These are phyloP conservation scores for Ascosphaera pollenicola DNA, from an alignment of 2,329 filamentous ascomycete species.

Conservation along the genomic window DNA sequence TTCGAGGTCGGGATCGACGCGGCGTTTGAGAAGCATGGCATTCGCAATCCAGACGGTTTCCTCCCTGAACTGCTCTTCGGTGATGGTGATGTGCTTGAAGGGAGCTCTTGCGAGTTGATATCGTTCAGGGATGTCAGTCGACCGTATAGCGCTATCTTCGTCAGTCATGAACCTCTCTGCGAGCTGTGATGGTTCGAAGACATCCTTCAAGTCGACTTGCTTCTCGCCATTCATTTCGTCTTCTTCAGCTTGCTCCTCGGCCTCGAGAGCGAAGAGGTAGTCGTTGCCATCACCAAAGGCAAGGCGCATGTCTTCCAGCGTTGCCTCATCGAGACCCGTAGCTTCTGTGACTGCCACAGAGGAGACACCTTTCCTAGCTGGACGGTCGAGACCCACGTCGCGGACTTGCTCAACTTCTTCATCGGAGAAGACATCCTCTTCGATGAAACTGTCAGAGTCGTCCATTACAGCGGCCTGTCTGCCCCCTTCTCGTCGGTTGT, in stretches of 20 bases:
- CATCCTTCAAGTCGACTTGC: constrained; percentile 81
- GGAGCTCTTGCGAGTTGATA: constrained; percentile 80
- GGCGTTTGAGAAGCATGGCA: constrained; percentile 73
- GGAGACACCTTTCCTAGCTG: constrained; percentile 45
- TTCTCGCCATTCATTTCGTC: constrained; percentile 59
- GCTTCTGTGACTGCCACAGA: constrained; percentile 47
- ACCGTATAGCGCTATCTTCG: constrained; percentile 77
- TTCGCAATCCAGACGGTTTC: constrained; percentile 84
- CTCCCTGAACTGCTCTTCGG: constrained; percentile 68
- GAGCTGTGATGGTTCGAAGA: constrained; percentile 91
- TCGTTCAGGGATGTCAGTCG: constrained; percentile 75
- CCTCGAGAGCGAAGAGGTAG: constrained; percentile 80
- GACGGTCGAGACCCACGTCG: constrained; percentile 71
- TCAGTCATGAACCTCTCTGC: constrained; percentile 89
- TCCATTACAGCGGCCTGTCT: constrained; percentile 31
- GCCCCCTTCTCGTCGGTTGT: constrained; percentile 6
- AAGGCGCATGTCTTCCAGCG: constrained; percentile 83
- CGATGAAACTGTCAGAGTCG: constrained; percentile 90
- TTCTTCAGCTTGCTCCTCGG: constrained; percentile 67
- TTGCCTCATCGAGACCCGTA: constrained; percentile 71
- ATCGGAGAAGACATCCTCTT: constrained; percentile 80
- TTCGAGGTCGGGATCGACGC: constrained; percentile 47
- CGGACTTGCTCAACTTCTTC: constrained; percentile 54
- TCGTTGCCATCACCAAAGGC: constrained; percentile 94
- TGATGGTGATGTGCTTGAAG: constrained; percentile 62